Evolutionary conservation across 768 basidiomycete species (phyloP).

Genomic region (Leccinum aurantiacum): DNA sequence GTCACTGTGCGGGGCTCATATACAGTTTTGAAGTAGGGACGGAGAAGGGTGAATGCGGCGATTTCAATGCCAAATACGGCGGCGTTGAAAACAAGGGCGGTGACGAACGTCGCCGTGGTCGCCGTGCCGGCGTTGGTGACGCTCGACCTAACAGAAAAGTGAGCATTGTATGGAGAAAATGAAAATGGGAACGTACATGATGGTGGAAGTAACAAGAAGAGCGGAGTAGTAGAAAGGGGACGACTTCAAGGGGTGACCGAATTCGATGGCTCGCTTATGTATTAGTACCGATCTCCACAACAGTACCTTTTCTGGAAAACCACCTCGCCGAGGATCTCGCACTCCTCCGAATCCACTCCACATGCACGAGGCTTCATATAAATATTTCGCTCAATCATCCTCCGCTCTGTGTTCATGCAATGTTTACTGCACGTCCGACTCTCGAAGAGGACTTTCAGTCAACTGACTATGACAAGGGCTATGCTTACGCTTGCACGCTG

Average conservation of each 20-base stretch:
- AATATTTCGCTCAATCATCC: neutral
- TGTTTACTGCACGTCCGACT: neutral
- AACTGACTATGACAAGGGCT: too few relatives aligned
- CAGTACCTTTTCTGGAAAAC: constrained; percentile 12
- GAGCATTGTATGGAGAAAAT: neutral
- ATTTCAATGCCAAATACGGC: constrained; percentile 73
- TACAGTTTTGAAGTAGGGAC: constrained; percentile 83
- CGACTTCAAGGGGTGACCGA: neutral
- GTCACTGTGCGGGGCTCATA: constrained; percentile 86
- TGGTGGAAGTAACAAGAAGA: constrained; percentile 16
- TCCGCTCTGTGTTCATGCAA: neutral
- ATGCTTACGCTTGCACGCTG: neutral
- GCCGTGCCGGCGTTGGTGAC: constrained; percentile 49
- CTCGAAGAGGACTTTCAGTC: neutral
- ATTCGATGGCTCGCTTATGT: constrained; percentile 15
- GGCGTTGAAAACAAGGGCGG: constrained; percentile 82
- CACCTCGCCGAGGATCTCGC: neutral
- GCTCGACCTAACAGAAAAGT: constrained; percentile 36
- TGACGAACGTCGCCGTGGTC: constrained; percentile 76
- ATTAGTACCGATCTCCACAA: neutral
- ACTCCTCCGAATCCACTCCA: neutral
- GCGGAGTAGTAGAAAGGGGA: constrained; percentile 12
- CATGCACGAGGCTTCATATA: neutral
- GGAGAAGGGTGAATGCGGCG: constrained; percentile 73
- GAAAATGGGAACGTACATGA: constrained; percentile 19